Conservation (phyloP, 2,329 filamentous ascomycete genomes). For the Curvularia lunata region DNA sequence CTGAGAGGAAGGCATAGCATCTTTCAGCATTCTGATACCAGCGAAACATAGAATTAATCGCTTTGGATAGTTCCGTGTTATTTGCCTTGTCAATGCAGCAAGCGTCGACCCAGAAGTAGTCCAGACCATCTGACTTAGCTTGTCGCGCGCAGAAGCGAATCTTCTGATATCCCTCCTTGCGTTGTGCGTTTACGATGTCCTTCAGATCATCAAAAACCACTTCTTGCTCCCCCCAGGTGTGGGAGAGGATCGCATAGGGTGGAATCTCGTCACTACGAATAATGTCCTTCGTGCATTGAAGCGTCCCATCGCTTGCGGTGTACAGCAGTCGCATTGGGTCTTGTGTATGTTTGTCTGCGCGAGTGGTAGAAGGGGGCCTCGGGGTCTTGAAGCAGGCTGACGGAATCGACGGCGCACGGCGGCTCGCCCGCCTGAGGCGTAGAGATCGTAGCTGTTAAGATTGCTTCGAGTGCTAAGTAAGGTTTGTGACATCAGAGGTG, state of each 20-base stretch:
- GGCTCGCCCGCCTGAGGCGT: conserved; percentile 10
- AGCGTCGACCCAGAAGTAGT: too few species aligned
- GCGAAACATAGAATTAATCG: too few species aligned
- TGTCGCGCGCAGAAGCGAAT: conserved; percentile 1
- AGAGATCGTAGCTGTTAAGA: conserved; percentile 4
- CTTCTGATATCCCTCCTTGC: neutral
- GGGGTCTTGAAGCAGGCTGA: conserved; percentile 15
- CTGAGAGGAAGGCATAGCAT: conserved; percentile 28
- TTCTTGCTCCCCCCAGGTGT: conserved; percentile 3
- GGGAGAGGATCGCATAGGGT: conserved; percentile 19
- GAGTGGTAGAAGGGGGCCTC: conserved; percentile 11
- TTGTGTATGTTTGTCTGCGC: conserved; percentile 9
- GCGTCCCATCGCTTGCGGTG: conserved; percentile 16
- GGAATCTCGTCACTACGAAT: conserved; percentile 11
- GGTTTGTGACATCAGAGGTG: conserved; percentile 8
- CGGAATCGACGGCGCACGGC: conserved; percentile 9
- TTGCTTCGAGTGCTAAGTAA: conserved; percentile 6
- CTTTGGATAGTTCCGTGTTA: too few species aligned
- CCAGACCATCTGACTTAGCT: neutral
- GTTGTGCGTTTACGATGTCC: neutral
- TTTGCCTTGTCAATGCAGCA: too few species aligned
- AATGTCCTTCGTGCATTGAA: conserved; percentile 13
- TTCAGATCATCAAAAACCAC: neutral
- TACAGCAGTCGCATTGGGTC: conserved; percentile 19
- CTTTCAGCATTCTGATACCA: conserved; percentile 23